These are phyloP conservation scores for Dryadomyces quercivorus DNA, from an alignment of 2,329 filamentous ascomycete species.

Conservation along the genomic window DNA sequence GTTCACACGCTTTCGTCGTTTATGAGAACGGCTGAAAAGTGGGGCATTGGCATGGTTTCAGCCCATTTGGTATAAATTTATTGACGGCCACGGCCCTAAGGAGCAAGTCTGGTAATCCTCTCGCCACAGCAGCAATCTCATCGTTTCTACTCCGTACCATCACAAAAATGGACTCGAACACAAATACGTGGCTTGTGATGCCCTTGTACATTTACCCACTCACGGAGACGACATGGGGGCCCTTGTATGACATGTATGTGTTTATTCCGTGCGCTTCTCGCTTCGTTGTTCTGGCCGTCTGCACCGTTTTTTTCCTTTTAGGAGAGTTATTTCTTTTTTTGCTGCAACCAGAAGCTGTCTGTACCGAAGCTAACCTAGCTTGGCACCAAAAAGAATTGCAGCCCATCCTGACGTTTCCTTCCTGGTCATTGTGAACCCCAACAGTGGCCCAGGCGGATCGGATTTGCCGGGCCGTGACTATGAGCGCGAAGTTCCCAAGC, in stretches of 20 bases:
- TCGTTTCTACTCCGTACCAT: not conserved
- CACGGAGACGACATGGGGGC: conserved; percentile 1
- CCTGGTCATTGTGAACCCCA: conserved; percentile 3
- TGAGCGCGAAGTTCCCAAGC: conserved; percentile 8
- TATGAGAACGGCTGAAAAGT: not conserved
- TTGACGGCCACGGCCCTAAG: not conserved
- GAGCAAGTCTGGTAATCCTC: not conserved
- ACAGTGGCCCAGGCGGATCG: conserved; percentile 2
- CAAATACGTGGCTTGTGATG: conserved; percentile 4
- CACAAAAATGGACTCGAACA: not conserved
- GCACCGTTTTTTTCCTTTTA: not conserved
- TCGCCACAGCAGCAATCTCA: not conserved
- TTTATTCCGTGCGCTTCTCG: not conserved
- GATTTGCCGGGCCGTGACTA: conserved; percentile 7
- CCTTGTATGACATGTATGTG: conserved; percentile 6
- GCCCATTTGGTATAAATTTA: not conserved
- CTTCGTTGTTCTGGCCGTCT: not conserved
- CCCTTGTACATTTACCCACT: conserved; percentile 6
- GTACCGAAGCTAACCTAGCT: not conserved
- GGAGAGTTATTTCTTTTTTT: not conserved
- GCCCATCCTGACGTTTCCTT: not conserved
- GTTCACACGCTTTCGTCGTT: not conserved
- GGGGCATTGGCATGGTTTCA: not conserved
- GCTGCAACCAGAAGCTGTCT: not conserved
- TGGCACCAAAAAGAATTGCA: not conserved